These are phyloP conservation scores for Neoascochyta sp. DNA, from an alignment of 2,329 filamentous ascomycete species.

Conservation along the genomic window DNA sequence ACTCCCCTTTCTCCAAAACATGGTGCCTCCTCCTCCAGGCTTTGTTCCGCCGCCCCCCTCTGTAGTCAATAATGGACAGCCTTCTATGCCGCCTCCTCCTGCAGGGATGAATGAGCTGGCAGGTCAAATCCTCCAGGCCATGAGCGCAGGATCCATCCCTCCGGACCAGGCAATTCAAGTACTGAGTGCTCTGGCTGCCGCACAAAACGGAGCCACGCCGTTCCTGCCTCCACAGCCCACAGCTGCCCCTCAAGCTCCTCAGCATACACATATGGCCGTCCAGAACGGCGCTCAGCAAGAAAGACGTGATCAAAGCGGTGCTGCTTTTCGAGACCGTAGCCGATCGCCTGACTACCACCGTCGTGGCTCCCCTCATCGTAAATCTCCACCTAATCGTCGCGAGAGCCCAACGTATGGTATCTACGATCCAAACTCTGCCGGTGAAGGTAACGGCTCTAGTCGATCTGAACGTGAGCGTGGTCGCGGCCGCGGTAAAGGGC, in stretches of 20 bases:
- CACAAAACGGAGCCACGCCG: conserved; percentile 22
- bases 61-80: conserved; percentile 17
- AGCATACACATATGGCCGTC: conserved; percentile 12
- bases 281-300: conserved; percentile 13
- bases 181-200: conserved; percentile 27
- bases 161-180: conserved; percentile 36
- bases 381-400: conserved; percentile 58
- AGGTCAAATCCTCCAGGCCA: conserved; percentile 33
- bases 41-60: conserved; percentile 31
- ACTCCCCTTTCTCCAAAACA: conserved; percentile 27
- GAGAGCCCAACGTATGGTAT: conserved; percentile 69
- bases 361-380: conserved; percentile 52
- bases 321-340: conserved; percentile 37
- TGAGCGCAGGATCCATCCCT: conserved; percentile 30
- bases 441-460: conserved; percentile 58
- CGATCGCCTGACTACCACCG: conserved; percentile 65
- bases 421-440: conserved; percentile 60
- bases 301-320: conserved; percentile 30
- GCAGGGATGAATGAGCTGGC: conserved; percentile 26
- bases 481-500: conserved; percentile 48
- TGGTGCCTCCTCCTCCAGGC: conserved; percentile 30
- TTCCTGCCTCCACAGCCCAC: conserved; percentile 26
- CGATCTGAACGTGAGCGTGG: conserved; percentile 53
- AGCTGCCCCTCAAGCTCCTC: conserved; percentile 12
- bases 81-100: conserved; percentile 22